Evolutionary conservation across 2,329 filamentous ascomycete species (phyloP).

Genomic region (Alternaria conjuncta): DNA sequence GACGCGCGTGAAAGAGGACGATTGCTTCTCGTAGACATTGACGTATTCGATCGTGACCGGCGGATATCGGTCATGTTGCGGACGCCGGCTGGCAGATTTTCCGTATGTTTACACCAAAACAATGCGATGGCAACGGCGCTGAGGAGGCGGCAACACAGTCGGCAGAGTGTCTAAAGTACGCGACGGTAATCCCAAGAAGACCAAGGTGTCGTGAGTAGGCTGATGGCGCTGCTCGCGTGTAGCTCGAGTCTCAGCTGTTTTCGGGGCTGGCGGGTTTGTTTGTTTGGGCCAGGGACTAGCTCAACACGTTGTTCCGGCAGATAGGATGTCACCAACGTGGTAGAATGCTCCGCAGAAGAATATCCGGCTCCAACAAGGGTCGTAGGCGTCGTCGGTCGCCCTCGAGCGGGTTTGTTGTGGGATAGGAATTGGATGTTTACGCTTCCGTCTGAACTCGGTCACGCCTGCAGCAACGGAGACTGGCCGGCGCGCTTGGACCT

Average conservation of each 20-base stretch:
- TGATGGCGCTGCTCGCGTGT: conserved; percentile 1
- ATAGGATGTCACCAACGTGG: conserved; percentile 12
- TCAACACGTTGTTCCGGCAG: conserved; percentile 14
- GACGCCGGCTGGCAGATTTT: conserved; percentile 22
- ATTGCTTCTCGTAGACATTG: conserved; percentile 52
- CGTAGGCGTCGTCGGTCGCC: conserved; percentile 24
- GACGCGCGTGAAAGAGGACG: conserved; percentile 57
- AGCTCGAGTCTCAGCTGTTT: neutral
- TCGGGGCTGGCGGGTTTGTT: conserved; percentile 20
- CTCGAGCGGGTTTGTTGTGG: conserved; percentile 34
- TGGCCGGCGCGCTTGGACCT: conserved; percentile 17
- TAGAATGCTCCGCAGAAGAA: conserved; percentile 21
- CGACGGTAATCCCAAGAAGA: neutral
- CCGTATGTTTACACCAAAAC: conserved; percentile 46
- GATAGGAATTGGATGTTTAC: conserved; percentile 28
- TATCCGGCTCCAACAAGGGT: conserved; percentile 25
- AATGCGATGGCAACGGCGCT: conserved; percentile 28
- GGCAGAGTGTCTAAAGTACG: neutral
- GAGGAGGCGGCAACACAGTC: conserved; percentile 6
- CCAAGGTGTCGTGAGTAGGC: neutral
- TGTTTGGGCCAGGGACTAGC: conserved; percentile 19
- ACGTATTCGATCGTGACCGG: conserved; percentile 56
- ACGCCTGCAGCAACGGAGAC: conserved; percentile 28
- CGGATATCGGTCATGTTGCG: conserved; percentile 47
- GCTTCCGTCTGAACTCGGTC: conserved; percentile 24